phyloP scores from a whole-genome alignment of 306 rosid species.

The Chamaecrista fasciculata region DNA sequence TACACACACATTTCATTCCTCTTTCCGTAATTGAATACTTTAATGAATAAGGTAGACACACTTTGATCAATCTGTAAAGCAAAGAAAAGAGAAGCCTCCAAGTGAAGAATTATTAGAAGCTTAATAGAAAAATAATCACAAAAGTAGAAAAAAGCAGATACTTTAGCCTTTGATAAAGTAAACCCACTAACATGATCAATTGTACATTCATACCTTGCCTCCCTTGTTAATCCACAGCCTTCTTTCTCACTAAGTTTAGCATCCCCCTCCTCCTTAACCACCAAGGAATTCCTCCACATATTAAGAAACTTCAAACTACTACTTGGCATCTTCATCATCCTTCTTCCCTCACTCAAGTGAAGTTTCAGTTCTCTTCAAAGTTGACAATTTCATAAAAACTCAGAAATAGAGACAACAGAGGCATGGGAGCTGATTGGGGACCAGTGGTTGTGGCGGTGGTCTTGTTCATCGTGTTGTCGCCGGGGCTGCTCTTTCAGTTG shows the following conservation, averaged over 20 bases:
- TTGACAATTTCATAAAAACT: too few species aligned
- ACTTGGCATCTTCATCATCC: too few species aligned
- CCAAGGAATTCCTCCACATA: constrained; percentile 57
- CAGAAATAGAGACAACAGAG: not conserved
- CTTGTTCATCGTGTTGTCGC: constrained; percentile 81
- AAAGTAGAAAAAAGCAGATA: constrained; percentile 25
- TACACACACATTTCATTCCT: constrained; percentile 40
- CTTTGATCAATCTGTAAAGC: constrained; percentile 51
- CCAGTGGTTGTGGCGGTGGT: constrained; percentile 77
- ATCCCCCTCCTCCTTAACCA: constrained; percentile 72
- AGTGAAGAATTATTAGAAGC: constrained; percentile 41
- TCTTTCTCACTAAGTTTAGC: constrained; percentile 69
- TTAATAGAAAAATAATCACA: constrained; percentile 4
- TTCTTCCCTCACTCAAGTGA: too few species aligned
- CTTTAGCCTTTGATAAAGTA: constrained; percentile 54
- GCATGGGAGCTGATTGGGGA: constrained; percentile 94
- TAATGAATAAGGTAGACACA: constrained; percentile 32
- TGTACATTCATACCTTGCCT: constrained; percentile 72
- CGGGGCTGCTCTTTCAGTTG: constrained; percentile 82
- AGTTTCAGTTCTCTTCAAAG: too few species aligned
- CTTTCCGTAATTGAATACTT: constrained; percentile 23
- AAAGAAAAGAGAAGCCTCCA: constrained; percentile 24
- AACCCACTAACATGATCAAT: constrained; percentile 44
- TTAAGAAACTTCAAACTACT: constrained; percentile 17
- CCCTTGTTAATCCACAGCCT: constrained; percentile 44